A percentile compares a stretch with the other conserved stretches of the same genome.
Conservation (phyloP, 2,329 filamentous ascomycete genomes). For the Calonectria honghensis region DNA sequence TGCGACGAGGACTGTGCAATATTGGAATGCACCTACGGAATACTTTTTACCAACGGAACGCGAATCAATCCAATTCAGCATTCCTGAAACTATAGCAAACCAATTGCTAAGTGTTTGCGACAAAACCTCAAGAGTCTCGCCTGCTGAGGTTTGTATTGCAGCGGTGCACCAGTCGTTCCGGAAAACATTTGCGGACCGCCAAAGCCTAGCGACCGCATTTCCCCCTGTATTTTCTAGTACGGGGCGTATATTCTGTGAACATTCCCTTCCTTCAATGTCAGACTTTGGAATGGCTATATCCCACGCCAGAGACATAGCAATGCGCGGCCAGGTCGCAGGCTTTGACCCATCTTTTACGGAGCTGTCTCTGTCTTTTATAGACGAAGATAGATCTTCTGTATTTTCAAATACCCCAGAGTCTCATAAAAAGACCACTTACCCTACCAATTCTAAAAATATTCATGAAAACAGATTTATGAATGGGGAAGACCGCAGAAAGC, state of each 20-base stretch:
- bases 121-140: not conserved
- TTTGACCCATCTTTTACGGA: not conserved
- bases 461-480: not conserved
- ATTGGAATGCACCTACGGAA: conserved; percentile 1
- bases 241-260: not conserved
- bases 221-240: not conserved
- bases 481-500: not conserved
- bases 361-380: not conserved
- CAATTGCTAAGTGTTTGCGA: conserved; percentile 4
- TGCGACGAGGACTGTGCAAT: conserved; percentile 7
- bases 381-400: not conserved
- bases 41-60: not conserved
- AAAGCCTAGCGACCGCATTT: not conserved
- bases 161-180: conserved; percentile 26
- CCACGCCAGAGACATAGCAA: conserved; percentile 7
- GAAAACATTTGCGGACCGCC: not conserved
- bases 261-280: not conserved
- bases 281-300: conserved; percentile 13
- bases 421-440: not conserved
- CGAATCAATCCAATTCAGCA: not conserved
- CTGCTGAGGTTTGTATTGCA: conserved; percentile 22
- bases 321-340: not conserved
- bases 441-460: not conserved
- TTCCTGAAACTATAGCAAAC: not conserved
- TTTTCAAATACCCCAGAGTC: not conserved